These are phyloP conservation scores for Botrytis fabae DNA, from an alignment of 2,329 filamentous ascomycete genomes.

Conservation along the genomic window DNA sequence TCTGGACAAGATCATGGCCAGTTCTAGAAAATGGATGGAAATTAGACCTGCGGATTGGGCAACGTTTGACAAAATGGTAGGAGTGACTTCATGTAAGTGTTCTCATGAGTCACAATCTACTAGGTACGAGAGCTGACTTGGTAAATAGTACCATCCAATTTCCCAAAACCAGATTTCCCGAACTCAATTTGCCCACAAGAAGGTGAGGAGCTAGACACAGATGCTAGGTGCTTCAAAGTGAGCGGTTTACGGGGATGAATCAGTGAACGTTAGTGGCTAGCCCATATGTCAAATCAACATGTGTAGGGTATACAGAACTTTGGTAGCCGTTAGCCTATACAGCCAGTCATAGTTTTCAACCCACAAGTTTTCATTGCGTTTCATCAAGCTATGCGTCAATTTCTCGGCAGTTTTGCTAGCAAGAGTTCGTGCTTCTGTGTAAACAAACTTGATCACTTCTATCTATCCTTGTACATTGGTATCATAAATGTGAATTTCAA, in stretches of 20 bases:
- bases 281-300: background rate
- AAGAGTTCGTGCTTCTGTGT: background rate
- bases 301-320: background rate
- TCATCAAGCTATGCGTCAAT: too few species aligned
- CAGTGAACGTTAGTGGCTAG: background rate
- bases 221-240: too few species aligned
- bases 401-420: background rate
- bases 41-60: background rate
- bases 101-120: background rate
- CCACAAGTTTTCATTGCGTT: too few species aligned
- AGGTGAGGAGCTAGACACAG: background rate
- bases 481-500: too few species aligned
- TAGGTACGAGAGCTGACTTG: background rate
- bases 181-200: background rate
- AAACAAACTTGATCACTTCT: background rate
- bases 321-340: background rate
- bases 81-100: background rate
- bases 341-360: background rate
- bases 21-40: rapidly evolving
- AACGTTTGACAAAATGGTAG: rapidly evolving
- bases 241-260: too few species aligned
- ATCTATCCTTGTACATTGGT: background rate
- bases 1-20: rapidly evolving
- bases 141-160: background rate
- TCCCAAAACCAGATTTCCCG: background rate